Percentiles rank a stretch among this genome's conserved stretches.
Evolutionary conservation across 2,329 filamentous ascomycete genomes (phyloP).

Genomic region (Tolypocladium endophyticum): DNA sequence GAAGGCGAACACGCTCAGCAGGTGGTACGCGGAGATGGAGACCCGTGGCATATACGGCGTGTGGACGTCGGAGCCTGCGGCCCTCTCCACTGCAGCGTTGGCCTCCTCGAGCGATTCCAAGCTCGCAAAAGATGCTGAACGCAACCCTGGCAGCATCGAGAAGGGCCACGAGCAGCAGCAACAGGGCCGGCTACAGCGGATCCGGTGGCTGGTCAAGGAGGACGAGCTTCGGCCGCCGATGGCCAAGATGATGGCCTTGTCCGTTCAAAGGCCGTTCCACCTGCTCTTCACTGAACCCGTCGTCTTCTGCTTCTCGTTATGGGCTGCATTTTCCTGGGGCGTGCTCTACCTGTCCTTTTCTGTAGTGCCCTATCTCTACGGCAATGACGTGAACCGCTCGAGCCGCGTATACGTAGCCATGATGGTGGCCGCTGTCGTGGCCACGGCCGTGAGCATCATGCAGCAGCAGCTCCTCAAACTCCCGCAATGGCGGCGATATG

Average conservation of each 20-base stretch:
- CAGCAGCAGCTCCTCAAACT: constrained; percentile 57
- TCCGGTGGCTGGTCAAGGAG: constrained; percentile 70
- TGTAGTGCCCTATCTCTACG: constrained; percentile 70
- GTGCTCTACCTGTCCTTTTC: constrained; percentile 78
- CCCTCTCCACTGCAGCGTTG: constrained; percentile 6
- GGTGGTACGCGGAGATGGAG: constrained; percentile 70
- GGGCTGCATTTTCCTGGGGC: constrained; percentile 85
- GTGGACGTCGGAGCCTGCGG: constrained; percentile 17
- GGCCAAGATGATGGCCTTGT: constrained; percentile 59
- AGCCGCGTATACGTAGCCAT: constrained; percentile 68
- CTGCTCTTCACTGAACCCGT: constrained; percentile 67
- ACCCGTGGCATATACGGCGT: constrained; percentile 44
- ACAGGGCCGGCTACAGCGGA: constrained; percentile 27
- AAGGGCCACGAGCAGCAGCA: not conserved
- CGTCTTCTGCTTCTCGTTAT: constrained; percentile 79
- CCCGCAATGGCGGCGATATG: constrained; percentile 19
- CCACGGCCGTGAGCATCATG: constrained; percentile 58
- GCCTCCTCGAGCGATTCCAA: constrained; percentile 8
- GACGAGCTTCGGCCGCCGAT: constrained; percentile 68
- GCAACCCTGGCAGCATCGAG: not conserved
- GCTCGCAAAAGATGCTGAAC: not conserved
- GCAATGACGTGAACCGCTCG: constrained; percentile 50
- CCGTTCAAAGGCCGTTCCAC: constrained; percentile 67
- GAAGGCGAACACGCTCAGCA: constrained; percentile 64
- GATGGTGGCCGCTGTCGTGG: constrained; percentile 53